Evolutionary conservation across 164 flowering plant species (phyloP).

Genomic region (Amborella trichopoda): DNA sequence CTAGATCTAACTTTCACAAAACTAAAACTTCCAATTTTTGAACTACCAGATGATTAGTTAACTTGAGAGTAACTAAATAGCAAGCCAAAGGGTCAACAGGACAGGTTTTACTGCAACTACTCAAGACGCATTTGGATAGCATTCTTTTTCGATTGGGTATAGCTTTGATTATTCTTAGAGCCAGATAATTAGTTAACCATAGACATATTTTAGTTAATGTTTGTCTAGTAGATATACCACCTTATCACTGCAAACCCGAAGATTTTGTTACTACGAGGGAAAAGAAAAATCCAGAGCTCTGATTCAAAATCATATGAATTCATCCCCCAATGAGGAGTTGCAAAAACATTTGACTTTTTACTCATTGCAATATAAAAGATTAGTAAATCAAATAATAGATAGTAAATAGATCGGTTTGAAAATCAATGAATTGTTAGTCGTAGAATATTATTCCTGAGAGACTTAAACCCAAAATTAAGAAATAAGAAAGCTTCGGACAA

Average conservation of each 20-base stretch:
- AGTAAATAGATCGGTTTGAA: neutral
- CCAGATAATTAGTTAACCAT: neutral
- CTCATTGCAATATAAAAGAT: neutral
- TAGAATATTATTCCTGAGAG: neutral
- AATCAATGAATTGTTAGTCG: neutral
- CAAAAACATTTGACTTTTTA: neutral
- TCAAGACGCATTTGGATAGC: conserved; percentile 1
- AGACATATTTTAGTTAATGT: neutral
- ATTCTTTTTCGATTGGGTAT: neutral
- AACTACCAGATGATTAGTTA: too few species aligned
- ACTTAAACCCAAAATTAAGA: neutral
- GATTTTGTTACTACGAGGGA: too few species aligned
- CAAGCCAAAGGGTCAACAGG: neutral
- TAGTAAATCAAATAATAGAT: neutral
- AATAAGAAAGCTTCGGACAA: neutral
- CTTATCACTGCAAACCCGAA: too few species aligned
- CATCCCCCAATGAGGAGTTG: too few species aligned
- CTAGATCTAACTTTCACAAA: too few species aligned
- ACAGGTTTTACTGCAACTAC: conserved; percentile 2
- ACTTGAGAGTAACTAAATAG: too few species aligned
- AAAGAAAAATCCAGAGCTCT: too few species aligned
- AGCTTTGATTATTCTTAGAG: neutral
- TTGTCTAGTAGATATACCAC: too few species aligned
- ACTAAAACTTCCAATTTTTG: too few species aligned
- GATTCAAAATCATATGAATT: neutral